phyloP scores from a whole-genome alignment of 805 yeast genomes.

The Candida verbasci region DNA sequence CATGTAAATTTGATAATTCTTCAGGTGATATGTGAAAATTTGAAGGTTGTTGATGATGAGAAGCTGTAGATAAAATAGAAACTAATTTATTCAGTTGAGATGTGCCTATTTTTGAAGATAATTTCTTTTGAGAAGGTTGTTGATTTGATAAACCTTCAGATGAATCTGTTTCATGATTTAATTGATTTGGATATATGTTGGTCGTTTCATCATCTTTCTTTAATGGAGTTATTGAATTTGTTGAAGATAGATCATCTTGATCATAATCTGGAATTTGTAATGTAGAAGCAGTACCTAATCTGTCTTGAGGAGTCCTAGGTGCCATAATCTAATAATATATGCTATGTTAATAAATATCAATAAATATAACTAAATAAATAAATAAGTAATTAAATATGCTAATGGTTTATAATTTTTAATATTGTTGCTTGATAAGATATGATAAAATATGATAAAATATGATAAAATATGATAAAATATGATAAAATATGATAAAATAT shows the following conservation, averaged over 20 bases:
- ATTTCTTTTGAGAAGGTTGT: not conserved
- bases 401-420: no score
- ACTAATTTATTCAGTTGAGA: slow-evolving; percentile 2
- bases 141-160: not conserved
- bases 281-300: slow-evolving; percentile 4
- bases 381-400: no score
- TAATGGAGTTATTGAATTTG: slow-evolving; percentile 7
- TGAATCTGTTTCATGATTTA: not conserved
- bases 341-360: not conserved
- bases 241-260: slow-evolving; percentile 5
- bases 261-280: slow-evolving; percentile 5
- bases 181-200: not conserved
- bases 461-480: no score
- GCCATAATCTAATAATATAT: slow-evolving; percentile 3
- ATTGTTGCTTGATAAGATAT: no score
- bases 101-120: not conserved
- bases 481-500: no score
- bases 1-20: slow-evolving; percentile 49
- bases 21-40: slow-evolving; percentile 10
- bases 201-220: not conserved
- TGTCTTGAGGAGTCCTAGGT: slow-evolving; percentile 5
- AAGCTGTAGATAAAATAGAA: slow-evolving; percentile 3
- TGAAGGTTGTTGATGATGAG: not conserved
- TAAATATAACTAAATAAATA: no score
- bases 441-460: no score